These are phyloP conservation scores for Metschnikowia chrysomelidarum DNA, from an alignment of 805 yeast species.

Conservation along the genomic window DNA sequence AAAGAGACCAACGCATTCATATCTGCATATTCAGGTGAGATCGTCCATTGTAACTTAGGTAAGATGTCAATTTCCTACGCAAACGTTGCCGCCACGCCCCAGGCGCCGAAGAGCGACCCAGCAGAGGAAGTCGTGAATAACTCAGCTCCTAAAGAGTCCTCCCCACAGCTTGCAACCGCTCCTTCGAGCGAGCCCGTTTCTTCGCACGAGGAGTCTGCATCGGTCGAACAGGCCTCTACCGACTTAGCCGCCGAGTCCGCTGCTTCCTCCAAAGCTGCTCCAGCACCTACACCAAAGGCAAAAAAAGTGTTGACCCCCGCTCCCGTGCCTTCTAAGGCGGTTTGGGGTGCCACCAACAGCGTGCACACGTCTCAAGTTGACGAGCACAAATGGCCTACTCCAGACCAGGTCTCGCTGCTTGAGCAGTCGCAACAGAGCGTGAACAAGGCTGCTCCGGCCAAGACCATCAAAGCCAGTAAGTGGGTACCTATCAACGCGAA, in stretches of 20 bases:
- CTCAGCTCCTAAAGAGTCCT: conserved; percentile 10
- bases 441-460: conserved; percentile 16
- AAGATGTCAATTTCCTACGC: conserved; percentile 38
- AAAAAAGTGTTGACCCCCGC: conserved; percentile 44
- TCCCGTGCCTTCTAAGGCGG: conserved; percentile 44
- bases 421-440: conserved; percentile 17
- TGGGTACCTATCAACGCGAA: conserved; percentile 47
- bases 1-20: conserved; percentile 1
- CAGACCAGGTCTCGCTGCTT: conserved; percentile 28
- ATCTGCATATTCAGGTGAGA: conserved; percentile 3
- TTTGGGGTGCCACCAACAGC: conserved; percentile 35
- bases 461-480: conserved; percentile 42
- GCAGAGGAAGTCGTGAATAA: conserved; percentile 11
- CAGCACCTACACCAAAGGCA: conserved; percentile 15
- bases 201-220: conserved; percentile 6
- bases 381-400: conserved; percentile 45
- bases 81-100: conserved; percentile 41
- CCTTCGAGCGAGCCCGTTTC: conserved; percentile 9
- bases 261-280: conserved; percentile 10
- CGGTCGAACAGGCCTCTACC: conserved; percentile 7
- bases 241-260: conserved; percentile 9
- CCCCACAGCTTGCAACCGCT: conserved; percentile 7
- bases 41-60: conserved; percentile 2
- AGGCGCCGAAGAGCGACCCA: conserved; percentile 11
- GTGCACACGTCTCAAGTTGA: conserved; percentile 29